phyloP scores from a whole-genome alignment of 2,329 filamentous ascomycete species.

The Ascochyta clinopodiicola region DNA sequence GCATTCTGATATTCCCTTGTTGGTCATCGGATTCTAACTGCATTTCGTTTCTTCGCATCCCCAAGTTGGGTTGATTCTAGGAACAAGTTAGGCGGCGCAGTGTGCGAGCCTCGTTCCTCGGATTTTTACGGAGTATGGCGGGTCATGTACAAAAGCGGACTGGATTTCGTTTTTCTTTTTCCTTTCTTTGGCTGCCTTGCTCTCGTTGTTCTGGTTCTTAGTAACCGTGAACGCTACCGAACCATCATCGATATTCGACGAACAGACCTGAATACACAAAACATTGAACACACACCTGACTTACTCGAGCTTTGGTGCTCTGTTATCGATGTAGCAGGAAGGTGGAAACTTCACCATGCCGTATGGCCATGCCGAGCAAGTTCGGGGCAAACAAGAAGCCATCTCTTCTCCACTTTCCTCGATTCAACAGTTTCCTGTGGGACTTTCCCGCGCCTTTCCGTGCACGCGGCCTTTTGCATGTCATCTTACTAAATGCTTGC shows the following conservation, averaged over 20 bases:
- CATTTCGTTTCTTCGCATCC: slow-evolving; percentile 8
- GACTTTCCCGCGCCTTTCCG: slow-evolving; percentile 4
- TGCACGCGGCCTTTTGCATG: slow-evolving; percentile 2
- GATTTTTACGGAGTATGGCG: slow-evolving; percentile 20
- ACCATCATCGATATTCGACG: slow-evolving; percentile 15
- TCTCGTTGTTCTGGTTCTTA: slow-evolving; percentile 9
- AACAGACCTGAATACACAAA: slow-evolving; percentile 28
- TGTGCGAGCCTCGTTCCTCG: slow-evolving; percentile 23
- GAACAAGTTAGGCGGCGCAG: slow-evolving; percentile 23
- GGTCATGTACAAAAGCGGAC: slow-evolving; percentile 44
- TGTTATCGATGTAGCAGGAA: slow-evolving; percentile 3
- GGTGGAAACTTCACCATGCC: neutral
- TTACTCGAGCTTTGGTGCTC: neutral
- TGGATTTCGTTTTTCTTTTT: slow-evolving; percentile 19
- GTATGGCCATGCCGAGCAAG: neutral
- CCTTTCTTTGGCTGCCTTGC: slow-evolving; percentile 3
- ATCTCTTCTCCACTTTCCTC: slow-evolving; percentile 11
- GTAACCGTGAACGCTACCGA: slow-evolving; percentile 10
- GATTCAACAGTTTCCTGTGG: slow-evolving; percentile 13
- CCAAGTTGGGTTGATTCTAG: slow-evolving; percentile 16
- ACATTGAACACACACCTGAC: slow-evolving; percentile 23
- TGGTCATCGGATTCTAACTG: slow-evolving; percentile 30
- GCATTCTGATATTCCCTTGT: slow-evolving; percentile 10
- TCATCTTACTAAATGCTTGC: neutral
- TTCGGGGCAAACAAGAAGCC: slow-evolving; percentile 7